Base-by-base conservation (phyloP, 2,329 filamentous ascomycete genomes). In the Colletotrichum viniferum region DNA sequence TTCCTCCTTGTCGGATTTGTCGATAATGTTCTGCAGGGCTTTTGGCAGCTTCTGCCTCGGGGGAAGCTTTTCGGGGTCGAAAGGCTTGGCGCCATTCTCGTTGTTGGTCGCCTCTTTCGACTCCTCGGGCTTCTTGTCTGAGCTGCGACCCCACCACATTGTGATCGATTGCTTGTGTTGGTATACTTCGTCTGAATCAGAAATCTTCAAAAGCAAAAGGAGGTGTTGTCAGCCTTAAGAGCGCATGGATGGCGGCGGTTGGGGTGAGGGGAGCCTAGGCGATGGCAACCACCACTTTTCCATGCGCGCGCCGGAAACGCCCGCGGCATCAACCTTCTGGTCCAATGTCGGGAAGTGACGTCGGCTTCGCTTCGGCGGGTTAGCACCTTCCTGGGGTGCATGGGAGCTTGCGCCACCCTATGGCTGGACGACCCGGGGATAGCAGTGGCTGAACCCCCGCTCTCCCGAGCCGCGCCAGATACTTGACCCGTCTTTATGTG, bases 1-100 rank as follows among this genome's bases (percentile, higher is more conserved):
- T 36, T 95, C 94, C 12, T 98, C 89, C 61, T 87, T 87, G 73
- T 92, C 90, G 4, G 87, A 83, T 78, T 88, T 87, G 77, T 92
- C 90, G 28, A 93, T 83, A 43, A 92, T 88, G 63, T 86, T 89
- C 79, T 93, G 91, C 65, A 92, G 82, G n/a, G 82, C 84, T 63
- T 85, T 84, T 2, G 91, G 89, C 14, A 93, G 88, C 82, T 90
- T 88, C 77, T 88, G 85, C 38, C 83, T 81, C 7, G 84, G 80
- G 2, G 89, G 88, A 18, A 90, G 87, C 79, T 87, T 88, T 73
- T 85, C 79, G 12, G 86, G 84, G 71, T 89, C 85, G 79, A 87
- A 86, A 6, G 81, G 75, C 71, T 69, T 77, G 52, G 73, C 71
- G 43, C 76, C 79, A 71, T 80, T 78, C 70, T 78, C 80, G 55